These are phyloP conservation scores for Ophidiomyces ophidiicola DNA, from an alignment of 2,329 filamentous ascomycete genomes.

Conservation along the genomic window DNA sequence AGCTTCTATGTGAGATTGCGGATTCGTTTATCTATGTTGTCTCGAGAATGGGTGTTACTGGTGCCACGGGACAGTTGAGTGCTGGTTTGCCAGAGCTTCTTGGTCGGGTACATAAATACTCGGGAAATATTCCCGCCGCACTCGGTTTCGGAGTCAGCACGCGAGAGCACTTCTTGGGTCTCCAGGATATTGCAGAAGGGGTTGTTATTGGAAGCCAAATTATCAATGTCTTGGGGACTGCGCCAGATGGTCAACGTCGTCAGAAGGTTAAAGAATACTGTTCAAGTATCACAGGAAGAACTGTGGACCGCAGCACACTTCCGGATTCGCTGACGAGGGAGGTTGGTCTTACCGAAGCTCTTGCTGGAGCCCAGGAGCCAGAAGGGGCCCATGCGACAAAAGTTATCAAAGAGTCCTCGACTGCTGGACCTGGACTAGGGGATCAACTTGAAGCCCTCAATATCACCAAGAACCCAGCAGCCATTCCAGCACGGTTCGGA, in stretches of 20 bases:
- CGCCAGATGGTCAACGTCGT: conserved; percentile 52
- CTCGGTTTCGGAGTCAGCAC: conserved; percentile 96
- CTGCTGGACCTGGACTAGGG: conserved; percentile 56
- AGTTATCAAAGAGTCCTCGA: conserved; percentile 42
- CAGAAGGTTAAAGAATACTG: conserved; percentile 79
- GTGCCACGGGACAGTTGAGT: conserved; percentile 72
- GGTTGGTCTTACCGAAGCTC: conserved; percentile 57
- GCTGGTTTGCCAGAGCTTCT: conserved; percentile 70
- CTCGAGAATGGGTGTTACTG: conserved; percentile 91
- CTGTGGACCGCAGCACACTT: conserved; percentile 34
- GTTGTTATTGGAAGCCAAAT: conserved; percentile 97
- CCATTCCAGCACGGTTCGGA: conserved; percentile 76
- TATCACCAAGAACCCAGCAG: conserved; percentile 41
- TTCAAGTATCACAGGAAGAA: conserved; percentile 54
- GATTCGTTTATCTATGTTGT: conserved; percentile 99
- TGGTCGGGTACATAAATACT: conserved; percentile 78
- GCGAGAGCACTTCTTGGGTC: conserved; percentile 78
- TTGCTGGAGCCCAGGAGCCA: conserved; percentile 49
- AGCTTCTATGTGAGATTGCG: conserved; percentile 86
- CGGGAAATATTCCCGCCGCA: conserved; percentile 76
- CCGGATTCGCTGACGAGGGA: conserved; percentile 46
- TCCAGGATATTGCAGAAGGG: conserved; percentile 75
- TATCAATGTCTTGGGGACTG: conserved; percentile 63
- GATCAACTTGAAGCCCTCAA: conserved; percentile 78
- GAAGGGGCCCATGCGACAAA: conserved; percentile 34